These are phyloP conservation scores for Xylaria digitata DNA, from an alignment of 2,329 filamentous ascomycete genomes.

Conservation along the genomic window DNA sequence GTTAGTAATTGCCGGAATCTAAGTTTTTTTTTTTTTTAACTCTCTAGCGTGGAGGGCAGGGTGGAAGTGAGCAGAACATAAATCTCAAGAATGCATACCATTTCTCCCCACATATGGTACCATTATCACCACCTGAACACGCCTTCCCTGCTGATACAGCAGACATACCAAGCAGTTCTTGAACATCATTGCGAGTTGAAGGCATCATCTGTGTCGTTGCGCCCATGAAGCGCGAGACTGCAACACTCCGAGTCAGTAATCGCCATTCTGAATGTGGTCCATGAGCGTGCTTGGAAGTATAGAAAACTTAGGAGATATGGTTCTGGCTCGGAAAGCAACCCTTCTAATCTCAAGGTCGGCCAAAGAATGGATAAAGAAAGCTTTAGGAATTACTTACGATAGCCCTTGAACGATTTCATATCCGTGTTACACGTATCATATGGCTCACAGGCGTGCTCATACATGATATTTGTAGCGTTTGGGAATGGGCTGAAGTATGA, in stretches of 20 bases:
- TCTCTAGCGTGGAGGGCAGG: no score
- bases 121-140: conserved; percentile 66
- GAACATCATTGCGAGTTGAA: conserved; percentile 61
- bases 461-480: conserved; percentile 70
- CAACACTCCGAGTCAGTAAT: neutral
- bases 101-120: conserved; percentile 68
- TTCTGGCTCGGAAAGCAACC: neutral
- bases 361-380: neutral
- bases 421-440: conserved; percentile 68
- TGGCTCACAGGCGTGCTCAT: conserved; percentile 73
- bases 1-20: neutral
- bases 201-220: conserved; percentile 67
- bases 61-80: neutral
- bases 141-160: conserved; percentile 66
- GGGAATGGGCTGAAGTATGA: conserved; percentile 63
- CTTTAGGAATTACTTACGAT: conserved; percentile 49
- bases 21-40: neutral
- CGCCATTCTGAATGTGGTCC: neutral
- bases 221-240: conserved; percentile 71
- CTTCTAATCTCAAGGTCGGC: neutral
- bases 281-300: neutral
- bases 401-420: conserved; percentile 76
- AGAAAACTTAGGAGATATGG: neutral
- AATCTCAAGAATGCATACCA: conserved; percentile 58
- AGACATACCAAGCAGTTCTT: conserved; percentile 61